Percentiles rank a stretch among this genome's conserved stretches.
phyloP scores from a whole-genome alignment of 441 rosid genomes.

The Erodium trifolium region DNA sequence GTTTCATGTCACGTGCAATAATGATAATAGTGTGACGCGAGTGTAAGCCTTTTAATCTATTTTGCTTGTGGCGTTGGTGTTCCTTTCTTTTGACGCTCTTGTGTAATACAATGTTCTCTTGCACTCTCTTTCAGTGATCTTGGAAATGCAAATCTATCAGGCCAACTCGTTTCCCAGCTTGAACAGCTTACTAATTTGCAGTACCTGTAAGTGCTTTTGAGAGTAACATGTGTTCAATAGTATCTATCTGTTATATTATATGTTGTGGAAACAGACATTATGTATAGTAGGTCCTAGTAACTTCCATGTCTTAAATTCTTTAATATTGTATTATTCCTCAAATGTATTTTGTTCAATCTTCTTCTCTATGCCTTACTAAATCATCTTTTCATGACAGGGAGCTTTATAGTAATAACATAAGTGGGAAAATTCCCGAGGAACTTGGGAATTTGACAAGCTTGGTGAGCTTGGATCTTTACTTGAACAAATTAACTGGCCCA shows the following conservation, averaged over 20 bases:
- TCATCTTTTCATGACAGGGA: constrained; percentile 42
- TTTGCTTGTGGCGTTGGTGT: neutral
- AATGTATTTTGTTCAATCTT: neutral
- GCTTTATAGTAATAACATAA: constrained; percentile 83
- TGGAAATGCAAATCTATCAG: constrained; percentile 88
- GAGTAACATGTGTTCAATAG: constrained; percentile 1
- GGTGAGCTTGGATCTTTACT: constrained; percentile 99
- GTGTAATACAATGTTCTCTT: constrained; percentile 4
- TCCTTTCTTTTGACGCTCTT: too few relatives aligned
- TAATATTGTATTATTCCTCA: neutral
- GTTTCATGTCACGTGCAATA: constrained; percentile 95
- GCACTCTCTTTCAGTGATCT: constrained; percentile 50
- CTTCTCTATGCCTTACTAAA: neutral
- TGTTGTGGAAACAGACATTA: neutral
- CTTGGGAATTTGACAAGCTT: constrained; percentile 84
- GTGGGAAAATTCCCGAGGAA: constrained; percentile 76
- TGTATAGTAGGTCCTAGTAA: neutral
- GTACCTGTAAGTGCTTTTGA: constrained; percentile 52
- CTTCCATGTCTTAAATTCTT: neutral
- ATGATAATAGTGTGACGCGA: constrained; percentile 86
- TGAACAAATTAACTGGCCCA: constrained; percentile 78
- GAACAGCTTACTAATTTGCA: constrained; percentile 81
- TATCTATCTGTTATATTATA: too few relatives aligned
- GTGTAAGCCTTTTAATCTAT: constrained; percentile 43
- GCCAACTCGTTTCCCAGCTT: constrained; percentile 84